These are phyloP conservation scores for Termitomyces sp. DNA, from an alignment of 768 basidiomycete genomes.

Conservation along the genomic window DNA sequence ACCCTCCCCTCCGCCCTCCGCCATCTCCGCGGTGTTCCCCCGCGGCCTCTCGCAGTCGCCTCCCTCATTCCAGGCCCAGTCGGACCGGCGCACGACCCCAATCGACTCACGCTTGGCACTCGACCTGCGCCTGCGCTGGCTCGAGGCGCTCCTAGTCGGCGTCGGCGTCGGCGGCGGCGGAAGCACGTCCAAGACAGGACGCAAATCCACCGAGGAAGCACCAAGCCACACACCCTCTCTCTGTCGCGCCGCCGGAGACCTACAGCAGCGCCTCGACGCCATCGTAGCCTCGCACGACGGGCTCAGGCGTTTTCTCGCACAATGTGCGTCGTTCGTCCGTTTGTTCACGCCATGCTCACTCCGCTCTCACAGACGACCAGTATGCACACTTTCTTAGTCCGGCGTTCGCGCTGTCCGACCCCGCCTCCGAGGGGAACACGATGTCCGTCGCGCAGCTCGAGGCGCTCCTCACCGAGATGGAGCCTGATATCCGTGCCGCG, in stretches of 20 bases:
- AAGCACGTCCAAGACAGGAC: conserved; percentile 2
- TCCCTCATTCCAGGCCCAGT: conserved; percentile 6
- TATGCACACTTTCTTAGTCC: conserved; percentile 72
- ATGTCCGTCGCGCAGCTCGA: conserved; percentile 69
- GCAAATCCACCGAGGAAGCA: conserved; percentile 31
- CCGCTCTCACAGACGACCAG: conserved; percentile 53
- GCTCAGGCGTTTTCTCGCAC: conserved; percentile 67
- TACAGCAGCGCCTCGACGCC: conserved; percentile 50
- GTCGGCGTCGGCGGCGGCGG: conserved; percentile 18
- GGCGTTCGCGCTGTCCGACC: conserved; percentile 56
- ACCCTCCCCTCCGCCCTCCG: conserved; percentile 29
- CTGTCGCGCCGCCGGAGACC: conserved; percentile 50
- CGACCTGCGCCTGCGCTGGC: conserved; percentile 71
- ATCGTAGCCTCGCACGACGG: conserved; percentile 67
- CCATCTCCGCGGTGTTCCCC: conserved; percentile 29
- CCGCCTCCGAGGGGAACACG: conserved; percentile 41
- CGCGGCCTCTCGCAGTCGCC: conserved; percentile 4
- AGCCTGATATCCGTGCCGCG: conserved; percentile 76
- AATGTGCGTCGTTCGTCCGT: conserved; percentile 43
- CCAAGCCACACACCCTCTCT: conserved; percentile 51
- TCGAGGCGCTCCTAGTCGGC: conserved; percentile 73
- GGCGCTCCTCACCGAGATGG: conserved; percentile 72
- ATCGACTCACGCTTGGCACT: conserved; percentile 68
- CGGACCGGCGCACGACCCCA: conserved; percentile 5
- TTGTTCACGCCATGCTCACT: not conserved